Percentiles rank a stretch among this genome's conserved stretches.
Conservation (phyloP, 306 rosid species). For the Cotoneaster glaucophyllus region DNA sequence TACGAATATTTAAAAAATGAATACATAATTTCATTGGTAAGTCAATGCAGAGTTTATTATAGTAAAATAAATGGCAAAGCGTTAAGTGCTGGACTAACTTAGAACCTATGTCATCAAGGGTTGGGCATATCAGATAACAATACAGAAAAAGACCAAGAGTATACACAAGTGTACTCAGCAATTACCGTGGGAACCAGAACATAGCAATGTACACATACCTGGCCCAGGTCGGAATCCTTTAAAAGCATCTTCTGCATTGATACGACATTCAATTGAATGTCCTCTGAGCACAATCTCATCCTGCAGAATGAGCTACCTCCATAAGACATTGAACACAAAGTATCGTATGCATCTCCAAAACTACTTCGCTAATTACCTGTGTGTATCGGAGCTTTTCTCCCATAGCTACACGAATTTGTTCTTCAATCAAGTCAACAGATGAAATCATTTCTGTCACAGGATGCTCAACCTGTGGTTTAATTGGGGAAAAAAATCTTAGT, state of each 20-base stretch:
- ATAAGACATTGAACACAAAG: conserved; percentile 15
- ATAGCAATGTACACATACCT: conserved; percentile 40
- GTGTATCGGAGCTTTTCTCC: conserved; percentile 76
- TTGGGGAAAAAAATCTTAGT: neutral
- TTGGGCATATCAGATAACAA: neutral
- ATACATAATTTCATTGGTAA: neutral
- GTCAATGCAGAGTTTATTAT: neutral
- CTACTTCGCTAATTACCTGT: conserved; percentile 52
- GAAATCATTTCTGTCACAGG: conserved; percentile 99
- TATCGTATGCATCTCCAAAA: neutral
- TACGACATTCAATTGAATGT: conserved; percentile 95
- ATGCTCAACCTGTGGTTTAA: conserved; percentile 78
- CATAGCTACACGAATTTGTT: conserved; percentile 92
- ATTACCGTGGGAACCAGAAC: neutral
- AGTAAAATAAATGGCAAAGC: neutral
- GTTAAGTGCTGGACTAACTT: neutral
- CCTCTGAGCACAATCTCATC: conserved; percentile 93
- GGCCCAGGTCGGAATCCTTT: conserved; percentile 97
- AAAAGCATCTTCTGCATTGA: conserved; percentile 98
- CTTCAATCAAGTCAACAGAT: conserved; percentile 92
- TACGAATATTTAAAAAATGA: neutral
- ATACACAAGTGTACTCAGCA: neutral
- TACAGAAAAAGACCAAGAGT: neutral
- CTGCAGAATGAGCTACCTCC: conserved; percentile 34
- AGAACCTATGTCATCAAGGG: neutral